Conservation (phyloP, 257 asterid species). For the Solanum pinnatisectum region DNA sequence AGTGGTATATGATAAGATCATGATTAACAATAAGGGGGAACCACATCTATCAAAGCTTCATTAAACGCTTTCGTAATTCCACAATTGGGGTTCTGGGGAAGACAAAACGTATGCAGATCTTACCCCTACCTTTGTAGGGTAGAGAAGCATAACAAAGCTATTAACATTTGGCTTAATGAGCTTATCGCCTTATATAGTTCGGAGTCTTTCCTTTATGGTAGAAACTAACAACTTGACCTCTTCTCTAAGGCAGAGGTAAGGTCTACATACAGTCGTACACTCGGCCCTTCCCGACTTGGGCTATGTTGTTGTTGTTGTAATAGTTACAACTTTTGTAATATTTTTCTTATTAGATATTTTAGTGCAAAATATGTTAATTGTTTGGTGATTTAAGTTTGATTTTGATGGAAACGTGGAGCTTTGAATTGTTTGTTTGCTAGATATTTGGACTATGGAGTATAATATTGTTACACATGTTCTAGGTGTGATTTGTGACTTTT, state of each 20-base stretch:
- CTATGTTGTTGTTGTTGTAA: not conserved
- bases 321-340: not conserved
- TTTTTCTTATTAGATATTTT: not conserved
- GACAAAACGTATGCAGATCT: not conserved
- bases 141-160: not conserved
- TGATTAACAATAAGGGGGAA: not conserved
- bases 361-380: not conserved
- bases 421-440: not conserved
- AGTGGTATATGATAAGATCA: not conserved
- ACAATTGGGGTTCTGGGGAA: rapidly evolving
- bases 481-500: not conserved
- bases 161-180: not conserved
- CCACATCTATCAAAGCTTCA: not conserved
- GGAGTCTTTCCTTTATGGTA: not conserved
- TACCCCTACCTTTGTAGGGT: not conserved
- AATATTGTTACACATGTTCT: not conserved
- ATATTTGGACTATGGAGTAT: not conserved
- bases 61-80: not conserved
- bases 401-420: not conserved
- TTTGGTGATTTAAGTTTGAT: not conserved
- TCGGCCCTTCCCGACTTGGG: not conserved
- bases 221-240: not conserved
- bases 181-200: not conserved
- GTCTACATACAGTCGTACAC: not conserved
- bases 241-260: rapidly evolving